Percentiles rank a stretch among this genome's conserved stretches.
phyloP scores from a whole-genome alignment of 768 basidiomycete genomes.

The Rhodotorula babjevae region DNA sequence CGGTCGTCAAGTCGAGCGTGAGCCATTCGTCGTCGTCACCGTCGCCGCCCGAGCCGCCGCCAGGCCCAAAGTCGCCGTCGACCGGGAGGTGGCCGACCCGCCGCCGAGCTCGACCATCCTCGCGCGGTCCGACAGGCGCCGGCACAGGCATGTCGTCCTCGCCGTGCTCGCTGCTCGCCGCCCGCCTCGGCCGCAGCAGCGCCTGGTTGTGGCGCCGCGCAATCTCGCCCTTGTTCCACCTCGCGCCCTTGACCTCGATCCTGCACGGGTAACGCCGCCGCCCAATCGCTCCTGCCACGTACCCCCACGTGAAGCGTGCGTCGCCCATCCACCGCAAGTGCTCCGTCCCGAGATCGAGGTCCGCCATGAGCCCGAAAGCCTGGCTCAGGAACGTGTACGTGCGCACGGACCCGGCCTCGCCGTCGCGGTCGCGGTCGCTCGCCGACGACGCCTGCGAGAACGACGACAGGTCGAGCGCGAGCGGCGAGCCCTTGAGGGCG shows the following conservation, averaged over 20 bases:
- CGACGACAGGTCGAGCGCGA: slow-evolving; percentile 72
- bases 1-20: slow-evolving; percentile 3
- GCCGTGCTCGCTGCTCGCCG: neutral
- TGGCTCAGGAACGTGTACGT: slow-evolving; percentile 78
- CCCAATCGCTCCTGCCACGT: slow-evolving; percentile 60
- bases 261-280: slow-evolving; percentile 63
- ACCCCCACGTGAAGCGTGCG: slow-evolving; percentile 68
- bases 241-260: slow-evolving; percentile 51
- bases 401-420: slow-evolving; percentile 47
- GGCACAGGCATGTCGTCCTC: slow-evolving; percentile 1
- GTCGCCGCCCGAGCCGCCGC: too few relatives aligned
- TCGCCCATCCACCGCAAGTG: slow-evolving; percentile 72
- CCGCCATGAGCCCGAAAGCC: slow-evolving; percentile 76
- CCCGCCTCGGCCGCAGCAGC: neutral
- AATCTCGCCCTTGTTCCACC: slow-evolving; percentile 43
- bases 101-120: slow-evolving; percentile 21
- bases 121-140: slow-evolving; percentile 37
- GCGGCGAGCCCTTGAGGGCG: slow-evolving; percentile 70
- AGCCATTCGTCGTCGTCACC: slow-evolving; percentile 41
- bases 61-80: slow-evolving; percentile 60
- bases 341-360: slow-evolving; percentile 61
- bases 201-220: slow-evolving; percentile 32
- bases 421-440: too few relatives aligned
- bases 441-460: slow-evolving; percentile 54
- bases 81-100: slow-evolving; percentile 50